Evolutionary conservation across 768 basidiomycete species (phyloP).

Genomic region (Termitomyces sp.): DNA sequence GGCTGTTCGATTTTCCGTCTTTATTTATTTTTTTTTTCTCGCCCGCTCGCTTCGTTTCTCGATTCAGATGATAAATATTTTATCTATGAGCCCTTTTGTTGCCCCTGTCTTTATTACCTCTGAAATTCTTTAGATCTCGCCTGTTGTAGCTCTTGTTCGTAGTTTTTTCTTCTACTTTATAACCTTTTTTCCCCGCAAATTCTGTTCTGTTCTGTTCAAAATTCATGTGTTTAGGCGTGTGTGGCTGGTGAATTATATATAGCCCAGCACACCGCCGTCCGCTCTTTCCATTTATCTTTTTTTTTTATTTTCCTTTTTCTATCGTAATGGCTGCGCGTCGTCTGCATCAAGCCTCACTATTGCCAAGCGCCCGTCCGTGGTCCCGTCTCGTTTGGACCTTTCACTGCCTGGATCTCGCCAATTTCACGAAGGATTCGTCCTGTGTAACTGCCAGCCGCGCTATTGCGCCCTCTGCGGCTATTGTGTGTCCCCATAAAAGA

Average conservation of each 20-base stretch:
- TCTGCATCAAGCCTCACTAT: neutral
- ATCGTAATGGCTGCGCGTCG: neutral
- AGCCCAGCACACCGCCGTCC: slow-evolving; percentile 13
- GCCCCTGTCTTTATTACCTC: slow-evolving; percentile 29
- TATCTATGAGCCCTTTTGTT: slow-evolving; percentile 23
- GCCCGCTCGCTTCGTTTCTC: slow-evolving; percentile 42
- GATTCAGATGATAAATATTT: slow-evolving; percentile 15
- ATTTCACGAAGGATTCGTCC: neutral
- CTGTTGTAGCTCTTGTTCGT: slow-evolving; percentile 12
- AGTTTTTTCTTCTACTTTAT: slow-evolving; percentile 15
- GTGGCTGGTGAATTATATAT: neutral
- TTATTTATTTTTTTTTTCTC: neutral
- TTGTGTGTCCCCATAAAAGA: neutral
- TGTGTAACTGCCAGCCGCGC: neutral
- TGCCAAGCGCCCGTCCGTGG: neutral
- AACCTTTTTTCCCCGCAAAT: neutral
- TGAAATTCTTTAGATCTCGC: slow-evolving; percentile 14
- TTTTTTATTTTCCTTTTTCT: neutral
- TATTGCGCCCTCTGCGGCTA: neutral
- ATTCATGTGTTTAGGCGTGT: neutral
- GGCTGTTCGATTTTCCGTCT: slow-evolving; percentile 29
- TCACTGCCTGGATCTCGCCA: neutral
- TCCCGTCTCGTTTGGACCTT: neutral
- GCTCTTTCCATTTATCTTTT: slow-evolving; percentile 10
- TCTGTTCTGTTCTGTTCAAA: neutral